Percentiles rank a stretch among this genome's conserved stretches.
phyloP scores from a whole-genome alignment of 192 early-diverging fungal species.

The Funneliformis mosseae region DNA sequence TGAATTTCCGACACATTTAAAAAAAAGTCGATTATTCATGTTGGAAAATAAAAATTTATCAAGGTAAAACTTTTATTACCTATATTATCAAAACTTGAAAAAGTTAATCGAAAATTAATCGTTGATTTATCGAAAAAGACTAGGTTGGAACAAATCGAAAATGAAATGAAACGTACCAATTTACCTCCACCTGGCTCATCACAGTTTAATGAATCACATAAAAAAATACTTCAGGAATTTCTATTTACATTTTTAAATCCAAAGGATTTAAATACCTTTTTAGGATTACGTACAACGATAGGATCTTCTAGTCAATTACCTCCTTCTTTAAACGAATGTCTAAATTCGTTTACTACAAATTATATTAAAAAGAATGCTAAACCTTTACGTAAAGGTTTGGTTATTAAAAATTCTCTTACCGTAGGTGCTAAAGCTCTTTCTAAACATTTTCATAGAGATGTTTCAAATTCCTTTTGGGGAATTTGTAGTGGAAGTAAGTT shows the following conservation, averaged over 20 bases:
- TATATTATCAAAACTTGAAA: background rate
- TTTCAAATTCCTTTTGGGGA: slow-evolving; percentile 34
- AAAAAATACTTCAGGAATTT: slow-evolving; percentile 18
- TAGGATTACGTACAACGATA: slow-evolving; percentile 28
- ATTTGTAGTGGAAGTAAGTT: slow-evolving; percentile 37
- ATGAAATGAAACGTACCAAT: slow-evolving; percentile 23
- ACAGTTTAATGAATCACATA: background rate
- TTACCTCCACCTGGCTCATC: background rate
- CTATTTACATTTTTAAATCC: slow-evolving; percentile 28
- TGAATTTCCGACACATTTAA: slow-evolving; percentile 4
- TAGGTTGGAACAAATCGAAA: slow-evolving; percentile 31
- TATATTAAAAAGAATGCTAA: slow-evolving; percentile 28
- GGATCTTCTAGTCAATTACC: slow-evolving; percentile 27
- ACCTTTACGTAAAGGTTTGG: background rate
- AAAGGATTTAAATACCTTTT: slow-evolving; percentile 30
- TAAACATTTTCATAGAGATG: slow-evolving; percentile 39
- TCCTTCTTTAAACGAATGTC: slow-evolving; percentile 31
- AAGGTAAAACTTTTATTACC: slow-evolving; percentile 9
- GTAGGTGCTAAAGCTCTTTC: slow-evolving; percentile 38
- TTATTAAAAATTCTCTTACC: slow-evolving; percentile 23
- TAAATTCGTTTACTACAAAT: slow-evolving; percentile 23
- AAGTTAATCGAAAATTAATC: background rate
- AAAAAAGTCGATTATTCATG: slow-evolving; percentile 23
- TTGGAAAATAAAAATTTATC: slow-evolving; percentile 27
- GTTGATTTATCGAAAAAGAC: background rate